Base-by-base conservation (phyloP, 2,329 filamentous ascomycete species). In the Paraconiothyrium sp. region DNA sequence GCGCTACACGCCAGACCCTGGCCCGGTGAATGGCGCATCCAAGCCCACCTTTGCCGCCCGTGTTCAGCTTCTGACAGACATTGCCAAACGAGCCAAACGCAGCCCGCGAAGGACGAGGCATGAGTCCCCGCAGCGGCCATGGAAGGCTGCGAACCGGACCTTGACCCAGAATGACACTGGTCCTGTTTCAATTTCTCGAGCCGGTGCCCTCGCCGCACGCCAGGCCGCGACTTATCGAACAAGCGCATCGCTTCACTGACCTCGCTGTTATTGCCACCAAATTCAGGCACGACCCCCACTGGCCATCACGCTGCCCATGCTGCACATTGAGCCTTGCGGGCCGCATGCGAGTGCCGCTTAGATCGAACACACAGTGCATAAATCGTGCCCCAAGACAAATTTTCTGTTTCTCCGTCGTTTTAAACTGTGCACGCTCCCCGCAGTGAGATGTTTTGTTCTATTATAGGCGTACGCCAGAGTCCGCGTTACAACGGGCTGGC, bases 361-460 rank as follows among this genome's bases (percentile, higher is more conserved):
- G 24, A 14, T 48, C 39, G 35, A 24, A 55, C 54, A 57, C 54
- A 51, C 55, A 41, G 54, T 54, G 64, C 66, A 70, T 68, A 52
- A 67, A 63, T 8, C 54, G 48, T 49, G 48, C 37, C 59, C 57
- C 66, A 61, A 59, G 57, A 27, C 49, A 54, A 63, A 58, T 55
- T 35, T 44, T 57, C 62, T 63, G 63, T 71, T 67, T 69, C 67
- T 68, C 65, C 59, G 65, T 60, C 57, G 65, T 71, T 67, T 69
- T 62, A 46, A 64, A 58, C 58, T 60, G n/a, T 47, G 44, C 61
- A 44, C 39, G 34, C 57, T 54, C 59, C 54, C 54, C 61, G 61
- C 68, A 62, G 41, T 20, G 16, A 54, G 44, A 51, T 62, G 66
- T 70, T 68, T 67, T 58, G 54, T 71, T 70, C 64, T 69, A 71